Evolutionary conservation across 352 stramenopile genomes (phyloP).

Genomic region (Pythium coloratum): DNA sequence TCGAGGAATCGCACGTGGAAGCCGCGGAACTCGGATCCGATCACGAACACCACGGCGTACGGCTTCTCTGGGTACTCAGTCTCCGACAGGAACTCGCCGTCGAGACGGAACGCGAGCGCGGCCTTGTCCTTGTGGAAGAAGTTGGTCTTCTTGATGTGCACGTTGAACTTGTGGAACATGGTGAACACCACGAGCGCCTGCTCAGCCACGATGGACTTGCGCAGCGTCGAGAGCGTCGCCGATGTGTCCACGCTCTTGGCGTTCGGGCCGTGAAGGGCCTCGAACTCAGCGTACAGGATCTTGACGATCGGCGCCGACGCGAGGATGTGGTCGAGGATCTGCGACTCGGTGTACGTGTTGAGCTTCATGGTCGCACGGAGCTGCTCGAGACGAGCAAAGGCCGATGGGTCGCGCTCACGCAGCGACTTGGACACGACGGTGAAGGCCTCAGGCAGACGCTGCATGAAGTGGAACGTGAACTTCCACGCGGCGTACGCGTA

Average conservation of each 20-base stretch:
- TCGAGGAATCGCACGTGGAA: constrained; percentile 98
- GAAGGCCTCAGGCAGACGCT: constrained; percentile 78
- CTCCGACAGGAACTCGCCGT: constrained; percentile 71
- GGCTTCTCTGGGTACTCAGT: constrained; percentile 86
- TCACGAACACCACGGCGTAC: constrained; percentile 94
- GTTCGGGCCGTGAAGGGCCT: constrained; percentile 61
- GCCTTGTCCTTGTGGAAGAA: constrained; percentile 84
- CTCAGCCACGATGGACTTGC: constrained; percentile 74
- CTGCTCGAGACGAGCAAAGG: constrained; percentile 76
- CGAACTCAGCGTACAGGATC: constrained; percentile 78
- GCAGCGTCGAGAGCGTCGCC: constrained; percentile 63
- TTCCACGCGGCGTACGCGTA: constrained; percentile 88
- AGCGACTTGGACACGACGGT: constrained; percentile 78
- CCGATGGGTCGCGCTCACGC: constrained; percentile 69
- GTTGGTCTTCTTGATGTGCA: constrained; percentile 81
- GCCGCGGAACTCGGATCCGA: constrained; percentile 95
- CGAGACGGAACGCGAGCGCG: constrained; percentile 70
- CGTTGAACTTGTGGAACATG: constrained; percentile 85
- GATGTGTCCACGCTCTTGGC: constrained; percentile 44
- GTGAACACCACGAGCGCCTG: constrained; percentile 79
- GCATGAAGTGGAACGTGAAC: constrained; percentile 89
- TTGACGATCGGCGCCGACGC: constrained; percentile 67
- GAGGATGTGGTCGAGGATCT: constrained; percentile 87
- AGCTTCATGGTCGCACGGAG: constrained; percentile 83
- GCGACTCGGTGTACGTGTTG: constrained; percentile 86